These are phyloP conservation scores for Suillus lakei DNA, from an alignment of 768 basidiomycete genomes.

Conservation along the genomic window DNA sequence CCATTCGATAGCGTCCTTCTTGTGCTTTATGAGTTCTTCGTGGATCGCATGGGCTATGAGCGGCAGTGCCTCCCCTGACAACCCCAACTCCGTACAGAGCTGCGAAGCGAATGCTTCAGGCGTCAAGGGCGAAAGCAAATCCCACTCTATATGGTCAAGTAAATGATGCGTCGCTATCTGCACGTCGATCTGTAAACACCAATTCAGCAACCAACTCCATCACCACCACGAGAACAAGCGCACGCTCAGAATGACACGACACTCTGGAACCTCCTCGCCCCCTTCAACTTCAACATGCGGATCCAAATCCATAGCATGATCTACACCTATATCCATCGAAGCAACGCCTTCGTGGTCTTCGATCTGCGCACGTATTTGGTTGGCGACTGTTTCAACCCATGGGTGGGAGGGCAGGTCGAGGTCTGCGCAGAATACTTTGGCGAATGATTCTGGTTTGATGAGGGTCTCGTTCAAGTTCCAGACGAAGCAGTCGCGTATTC, in stretches of 20 bases:
- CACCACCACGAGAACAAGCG: conserved; percentile 32
- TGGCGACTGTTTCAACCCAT: conserved; percentile 81
- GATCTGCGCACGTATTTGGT: conserved; percentile 88
- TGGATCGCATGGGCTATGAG: conserved; percentile 93
- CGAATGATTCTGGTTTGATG: conserved; percentile 86
- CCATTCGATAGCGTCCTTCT: conserved; percentile 94
- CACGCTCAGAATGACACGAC: conserved; percentile 82
- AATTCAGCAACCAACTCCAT: conserved; percentile 14
- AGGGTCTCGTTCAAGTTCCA: conserved; percentile 94
- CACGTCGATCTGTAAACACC: conserved; percentile 79
- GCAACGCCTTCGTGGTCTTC: conserved; percentile 89
- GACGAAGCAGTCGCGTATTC: conserved; percentile 92
- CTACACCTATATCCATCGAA: conserved; percentile 69
- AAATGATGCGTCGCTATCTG: conserved; percentile 93
- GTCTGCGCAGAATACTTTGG: conserved; percentile 86
- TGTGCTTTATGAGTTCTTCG: conserved; percentile 94
- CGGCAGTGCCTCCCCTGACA: conserved; percentile 86
- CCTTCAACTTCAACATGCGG: conserved; percentile 41
- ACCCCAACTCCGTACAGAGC: conserved; percentile 85
- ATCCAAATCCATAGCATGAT: conserved; percentile 37
- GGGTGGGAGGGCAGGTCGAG: conserved; percentile 71
- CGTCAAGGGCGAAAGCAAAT: conserved; percentile 89
- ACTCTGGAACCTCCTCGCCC: conserved; percentile 70
- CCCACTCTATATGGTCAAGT: conserved; percentile 98
- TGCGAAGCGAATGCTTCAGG: conserved; percentile 83